These are phyloP conservation scores for Citrus reticulata DNA, from an alignment of 345 rosid genomes.

Conservation along the genomic window DNA sequence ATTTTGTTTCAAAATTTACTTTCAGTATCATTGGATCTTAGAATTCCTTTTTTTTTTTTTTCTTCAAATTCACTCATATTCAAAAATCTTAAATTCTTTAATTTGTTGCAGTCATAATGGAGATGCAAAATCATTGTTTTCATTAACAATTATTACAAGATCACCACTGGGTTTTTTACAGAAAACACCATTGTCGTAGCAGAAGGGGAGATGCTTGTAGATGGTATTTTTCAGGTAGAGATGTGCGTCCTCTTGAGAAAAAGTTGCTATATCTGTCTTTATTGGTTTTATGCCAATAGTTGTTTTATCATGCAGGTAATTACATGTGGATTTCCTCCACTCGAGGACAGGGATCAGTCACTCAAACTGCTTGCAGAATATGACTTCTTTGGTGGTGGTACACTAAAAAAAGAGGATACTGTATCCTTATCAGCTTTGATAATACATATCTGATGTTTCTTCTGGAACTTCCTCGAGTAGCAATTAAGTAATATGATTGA, in stretches of 20 bases:
- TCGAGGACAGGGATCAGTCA: conserved; percentile 83
- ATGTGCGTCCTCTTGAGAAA: not conserved
- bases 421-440: conserved; percentile 41
- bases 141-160: conserved; percentile 67
- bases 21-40: not conserved
- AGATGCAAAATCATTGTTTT: conserved; percentile 11
- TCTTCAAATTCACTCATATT: not conserved
- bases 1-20: not conserved
- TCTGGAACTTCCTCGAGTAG: conserved; percentile 2
- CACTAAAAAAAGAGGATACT: conserved; percentile 67
- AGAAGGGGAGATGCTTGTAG: conserved; percentile 79
- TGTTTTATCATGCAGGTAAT: conserved; percentile 47
- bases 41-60: not conserved
- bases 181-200: conserved; percentile 94
- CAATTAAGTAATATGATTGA: not conserved
- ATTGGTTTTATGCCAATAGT: not conserved
- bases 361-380: conserved; percentile 56
- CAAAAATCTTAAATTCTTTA: not conserved
- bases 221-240: conserved; percentile 82
- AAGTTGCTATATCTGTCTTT: conserved; percentile 4
- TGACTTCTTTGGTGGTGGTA: conserved; percentile 87
- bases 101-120: not conserved
- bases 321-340: conserved; percentile 92
- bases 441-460: not conserved
- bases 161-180: conserved; percentile 84